phyloP scores from a whole-genome alignment of 1,284 basidiomycete species.

The Coniferiporia sulphurascens region DNA sequence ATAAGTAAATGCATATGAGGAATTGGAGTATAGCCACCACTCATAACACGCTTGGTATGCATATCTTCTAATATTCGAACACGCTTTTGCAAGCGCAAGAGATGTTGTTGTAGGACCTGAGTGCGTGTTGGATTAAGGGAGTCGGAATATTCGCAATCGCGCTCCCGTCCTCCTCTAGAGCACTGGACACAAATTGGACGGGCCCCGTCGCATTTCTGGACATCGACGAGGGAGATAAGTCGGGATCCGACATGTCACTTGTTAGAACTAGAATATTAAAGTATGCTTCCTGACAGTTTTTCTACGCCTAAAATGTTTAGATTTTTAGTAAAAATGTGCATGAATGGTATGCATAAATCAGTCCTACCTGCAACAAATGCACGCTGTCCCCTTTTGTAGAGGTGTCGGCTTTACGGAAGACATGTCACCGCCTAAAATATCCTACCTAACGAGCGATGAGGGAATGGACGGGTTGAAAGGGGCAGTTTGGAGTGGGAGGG shows the following conservation, averaged over 20 bases:
- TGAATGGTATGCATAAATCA: neutral
- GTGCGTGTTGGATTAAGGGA: conserved; percentile 30
- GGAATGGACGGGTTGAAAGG: too few relatives aligned
- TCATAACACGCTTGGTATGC: neutral
- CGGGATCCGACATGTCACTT: conserved; percentile 20
- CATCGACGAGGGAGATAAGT: neutral
- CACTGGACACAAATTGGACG: conserved; percentile 37
- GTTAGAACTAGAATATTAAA: neutral
- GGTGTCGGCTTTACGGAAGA: conserved; percentile 8
- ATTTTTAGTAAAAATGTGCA: neutral
- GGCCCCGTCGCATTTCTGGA: conserved; percentile 37
- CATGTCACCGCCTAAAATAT: too few relatives aligned
- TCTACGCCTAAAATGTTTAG: neutral
- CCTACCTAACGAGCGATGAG: too few relatives aligned
- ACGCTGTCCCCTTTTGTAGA: conserved; percentile 26
- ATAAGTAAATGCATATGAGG: neutral
- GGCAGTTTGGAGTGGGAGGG: too few relatives aligned
- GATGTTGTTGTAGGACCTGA: conserved; percentile 34
- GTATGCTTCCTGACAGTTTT: neutral
- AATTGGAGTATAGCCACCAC: neutral
- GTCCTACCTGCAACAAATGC: conserved; percentile 24
- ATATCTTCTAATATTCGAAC: conserved; percentile 32
- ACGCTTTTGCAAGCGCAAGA: conserved; percentile 31
- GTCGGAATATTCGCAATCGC: conserved; percentile 40
- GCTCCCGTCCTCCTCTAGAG: conserved; percentile 28